These are phyloP conservation scores for Punica granatum DNA, from an alignment of 345 rosid genomes.

Conservation along the genomic window DNA sequence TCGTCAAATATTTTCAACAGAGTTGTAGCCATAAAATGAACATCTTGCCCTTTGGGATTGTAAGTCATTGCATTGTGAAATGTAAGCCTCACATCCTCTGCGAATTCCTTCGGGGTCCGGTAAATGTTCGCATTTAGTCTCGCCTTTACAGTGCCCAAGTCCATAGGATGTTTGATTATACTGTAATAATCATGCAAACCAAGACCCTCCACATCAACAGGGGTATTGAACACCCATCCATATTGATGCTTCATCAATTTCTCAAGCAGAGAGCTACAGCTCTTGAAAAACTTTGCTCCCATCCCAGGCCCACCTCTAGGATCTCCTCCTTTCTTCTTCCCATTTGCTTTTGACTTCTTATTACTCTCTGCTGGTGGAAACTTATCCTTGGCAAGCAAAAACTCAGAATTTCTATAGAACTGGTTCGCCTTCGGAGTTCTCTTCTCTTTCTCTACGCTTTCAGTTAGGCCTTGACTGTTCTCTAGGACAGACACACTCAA, in stretches of 20 bases:
- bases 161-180: slow-evolving; percentile 90
- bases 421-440: slow-evolving; percentile 98
- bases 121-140: slow-evolving; percentile 67
- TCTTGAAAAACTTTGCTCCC: slow-evolving; percentile 56
- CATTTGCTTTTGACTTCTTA: slow-evolving; percentile 75
- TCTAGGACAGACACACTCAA: slow-evolving; percentile 60
- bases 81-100: slow-evolving; percentile 98
- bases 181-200: slow-evolving; percentile 80
- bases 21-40: slow-evolving; percentile 75
- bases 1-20: slow-evolving; percentile 74
- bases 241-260: slow-evolving; percentile 89
- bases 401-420: slow-evolving; percentile 86
- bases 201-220: slow-evolving; percentile 76
- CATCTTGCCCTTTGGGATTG: slow-evolving; percentile 98
- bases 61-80: slow-evolving; percentile 91
- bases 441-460: slow-evolving; percentile 84
- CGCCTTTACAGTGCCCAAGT: slow-evolving; percentile 82
- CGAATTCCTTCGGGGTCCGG: slow-evolving; percentile 87
- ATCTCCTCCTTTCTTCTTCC: slow-evolving; percentile 71
- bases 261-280: slow-evolving; percentile 71
- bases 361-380: slow-evolving; percentile 94
- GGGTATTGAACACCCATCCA: slow-evolving; percentile 94
- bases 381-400: slow-evolving; percentile 94
- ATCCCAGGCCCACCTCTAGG: slow-evolving; percentile 46
- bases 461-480: slow-evolving; percentile 58